Evolutionary conservation across 2,329 filamentous ascomycete species (phyloP), one percentile per base, ranked within the genome.

Genomic region (Neobulgaria alba): DNA sequence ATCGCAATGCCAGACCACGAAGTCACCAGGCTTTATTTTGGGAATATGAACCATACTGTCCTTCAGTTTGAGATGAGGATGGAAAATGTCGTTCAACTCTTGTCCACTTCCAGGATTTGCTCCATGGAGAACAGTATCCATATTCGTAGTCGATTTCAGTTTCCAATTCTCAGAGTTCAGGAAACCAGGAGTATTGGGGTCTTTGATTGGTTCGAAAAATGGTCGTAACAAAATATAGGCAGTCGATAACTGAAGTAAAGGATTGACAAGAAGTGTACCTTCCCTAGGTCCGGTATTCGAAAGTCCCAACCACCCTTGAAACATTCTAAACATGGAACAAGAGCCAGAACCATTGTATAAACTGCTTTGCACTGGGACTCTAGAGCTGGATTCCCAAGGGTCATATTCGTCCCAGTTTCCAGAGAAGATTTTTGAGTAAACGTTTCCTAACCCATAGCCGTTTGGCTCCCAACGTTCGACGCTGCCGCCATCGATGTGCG

Each of bases 241-340:
- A 0, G 84, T 92, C 0, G 85, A 77, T 39, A 85, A 73, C 48
- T 74, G 73, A 33, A 92, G 64, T 38, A 93, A 67, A 0, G 89
- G 89, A 54, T 89, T 89, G 2, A 95, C 83, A 32, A 85, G 70
- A 38, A 95, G 63, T 0, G 88, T 92, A 1, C 89, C 89, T 63
- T 94, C 80, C 4, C 71, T 70, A 0, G 85, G 84, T 0, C 71
- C 77, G 0, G 78, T 82, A n/a, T 68, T 65, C 43, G 81, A 87
- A 72, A 95, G 81, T 45, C 75, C 76, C 38, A 95, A 62, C 89
- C 89, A 95, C 14, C 87, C 89, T 63, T 95, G 89, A 61, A 85
- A 90, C 72, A 87, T 83, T 29, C 90, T 75, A 63, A 95, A 88
- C 68, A 88, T 86, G 33, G 74, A 82, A 63, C 86, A 94, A 1